A percentile compares a stretch with the other conserved stretches of the same genome.
phyloP scores from a whole-genome alignment of 140 eudicot genomes.

The Bidens hawaiensis region DNA sequence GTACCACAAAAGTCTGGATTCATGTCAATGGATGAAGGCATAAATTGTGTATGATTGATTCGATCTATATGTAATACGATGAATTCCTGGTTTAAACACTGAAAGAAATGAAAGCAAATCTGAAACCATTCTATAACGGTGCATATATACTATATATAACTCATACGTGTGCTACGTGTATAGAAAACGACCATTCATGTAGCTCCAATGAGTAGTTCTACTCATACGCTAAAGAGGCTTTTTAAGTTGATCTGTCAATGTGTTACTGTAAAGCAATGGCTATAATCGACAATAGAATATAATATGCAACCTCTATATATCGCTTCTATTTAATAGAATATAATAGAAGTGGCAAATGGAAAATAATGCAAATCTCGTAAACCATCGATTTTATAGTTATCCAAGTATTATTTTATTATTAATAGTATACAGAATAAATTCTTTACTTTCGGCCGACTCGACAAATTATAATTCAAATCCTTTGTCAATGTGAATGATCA shows the following conservation, averaged over 20 bases:
- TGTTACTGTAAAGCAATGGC: slow-evolving; percentile 12
- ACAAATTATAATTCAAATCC: neutral
- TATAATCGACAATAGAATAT: too few species aligned
- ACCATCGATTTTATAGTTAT: neutral
- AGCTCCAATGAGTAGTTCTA: slow-evolving; percentile 22
- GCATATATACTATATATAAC: slow-evolving; percentile 1
- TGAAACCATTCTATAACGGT: neutral
- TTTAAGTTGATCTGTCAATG: slow-evolving; percentile 19
- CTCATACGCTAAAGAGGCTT: slow-evolving; percentile 32
- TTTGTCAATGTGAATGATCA: too few species aligned
- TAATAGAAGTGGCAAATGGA: too few species aligned
- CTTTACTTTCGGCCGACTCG: neutral
- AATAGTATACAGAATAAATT: too few species aligned
- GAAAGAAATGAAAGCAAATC: slow-evolving; percentile 6
- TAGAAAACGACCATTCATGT: slow-evolving; percentile 29
- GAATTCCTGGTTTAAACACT: slow-evolving; percentile 11
- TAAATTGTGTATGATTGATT: slow-evolving; percentile 10
- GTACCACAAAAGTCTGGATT: slow-evolving; percentile 18
- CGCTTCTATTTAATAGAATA: too few species aligned
- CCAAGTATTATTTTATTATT: neutral
- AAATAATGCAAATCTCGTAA: neutral
- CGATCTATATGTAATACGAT: slow-evolving; percentile 15
- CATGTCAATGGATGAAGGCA: slow-evolving; percentile 24
- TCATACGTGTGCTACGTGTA: slow-evolving; percentile 7
- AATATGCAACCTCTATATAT: neutral